Base-by-base conservation (phyloP, 257 asterid genomes). In the Ilex asprella region DNA sequence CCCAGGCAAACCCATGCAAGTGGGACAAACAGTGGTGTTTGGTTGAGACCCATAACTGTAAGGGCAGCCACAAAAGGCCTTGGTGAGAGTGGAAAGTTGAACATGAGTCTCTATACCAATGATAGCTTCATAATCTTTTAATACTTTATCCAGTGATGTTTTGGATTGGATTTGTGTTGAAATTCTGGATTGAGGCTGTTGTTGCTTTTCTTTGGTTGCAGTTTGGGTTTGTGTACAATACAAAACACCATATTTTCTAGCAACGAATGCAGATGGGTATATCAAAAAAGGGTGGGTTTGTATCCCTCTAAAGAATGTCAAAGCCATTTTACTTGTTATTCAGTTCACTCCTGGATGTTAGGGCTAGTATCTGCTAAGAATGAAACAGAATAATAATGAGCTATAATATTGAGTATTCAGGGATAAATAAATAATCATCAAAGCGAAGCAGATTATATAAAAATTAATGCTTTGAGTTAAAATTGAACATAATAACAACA, bases 1-100 rank as follows among this genome's bases (percentile, higher is more conserved):
- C 53, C 99, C 99, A 12, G 99, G 99, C 74, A 92, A 74, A 35
- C 99, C 99, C 97, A 89, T 85, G 73, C 97, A 89, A 63, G 85
- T 73, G 13, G 99, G 97, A 53, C 99, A 93, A 66, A 87, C 65
- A 73, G 82, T 75, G 16, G 94, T 87, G 82, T 93, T 93, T 54
- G 99, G 97, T 31, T 72, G 81, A 60, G 88, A 83, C 59, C 99
- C 99, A 57, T 89, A 86, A 62, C 57, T 73, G 35, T 80, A 73
- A 41, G 85, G 82, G 60, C 80, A 80, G 55, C 82, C 31, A 59
- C 82, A 80, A 47, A 80, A 80, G 32, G 85, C 82, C 66, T 80
- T 76, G 15, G 80, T 73, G 56, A 43, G 69, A 65, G 82, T 80
- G 30, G 75, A 61, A 69, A 76, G 76, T 85, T 93, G 99, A 50